Percentiles rank a stretch among this genome's conserved stretches.
Evolutionary conservation across 768 basidiomycete genomes (phyloP).

Genomic region (Mycena crocata): DNA sequence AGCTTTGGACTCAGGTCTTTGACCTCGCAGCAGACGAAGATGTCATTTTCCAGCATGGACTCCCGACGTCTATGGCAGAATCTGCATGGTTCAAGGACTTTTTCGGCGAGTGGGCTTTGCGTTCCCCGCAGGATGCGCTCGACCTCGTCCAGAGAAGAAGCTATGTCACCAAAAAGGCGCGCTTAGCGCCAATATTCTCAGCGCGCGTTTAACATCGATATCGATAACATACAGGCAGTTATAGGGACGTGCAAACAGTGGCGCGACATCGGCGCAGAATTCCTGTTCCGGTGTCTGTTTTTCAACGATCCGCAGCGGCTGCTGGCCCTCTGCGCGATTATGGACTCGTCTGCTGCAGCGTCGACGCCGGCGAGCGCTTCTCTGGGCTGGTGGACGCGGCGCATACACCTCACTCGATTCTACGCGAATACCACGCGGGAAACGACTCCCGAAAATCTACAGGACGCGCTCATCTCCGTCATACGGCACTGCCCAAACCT

Average conservation of each 20-base stretch:
- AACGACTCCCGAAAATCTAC: slow-evolving; percentile 59
- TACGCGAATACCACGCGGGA: slow-evolving; percentile 49
- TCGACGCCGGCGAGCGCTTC: slow-evolving; percentile 54
- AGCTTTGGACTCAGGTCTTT: slow-evolving; percentile 79
- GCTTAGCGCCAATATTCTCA: slow-evolving; percentile 11
- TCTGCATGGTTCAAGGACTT: slow-evolving; percentile 73
- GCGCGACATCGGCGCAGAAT: slow-evolving; percentile 70
- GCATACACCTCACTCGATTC: slow-evolving; percentile 76
- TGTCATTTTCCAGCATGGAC: slow-evolving; percentile 68
- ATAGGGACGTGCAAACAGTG: slow-evolving; percentile 75
- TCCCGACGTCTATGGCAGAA: slow-evolving; percentile 72
- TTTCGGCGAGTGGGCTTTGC: slow-evolving; percentile 64
- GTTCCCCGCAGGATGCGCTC: slow-evolving; percentile 69
- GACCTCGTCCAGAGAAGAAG: slow-evolving; percentile 69
- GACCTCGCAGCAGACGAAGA: slow-evolving; percentile 79
- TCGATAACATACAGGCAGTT: slow-evolving; percentile 63
- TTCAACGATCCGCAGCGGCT: slow-evolving; percentile 71
- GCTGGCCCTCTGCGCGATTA: slow-evolving; percentile 59
- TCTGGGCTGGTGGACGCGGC: slow-evolving; percentile 76
- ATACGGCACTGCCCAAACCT: slow-evolving; percentile 78
- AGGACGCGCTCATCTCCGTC: slow-evolving; percentile 66
- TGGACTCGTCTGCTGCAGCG: slow-evolving; percentile 57
- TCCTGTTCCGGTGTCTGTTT: slow-evolving; percentile 77
- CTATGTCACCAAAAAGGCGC: slow-evolving; percentile 76
- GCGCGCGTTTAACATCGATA: background rate